These are phyloP conservation scores for Metschnikowia peoriensis DNA, from an alignment of 805 yeast species.

Conservation along the genomic window DNA sequence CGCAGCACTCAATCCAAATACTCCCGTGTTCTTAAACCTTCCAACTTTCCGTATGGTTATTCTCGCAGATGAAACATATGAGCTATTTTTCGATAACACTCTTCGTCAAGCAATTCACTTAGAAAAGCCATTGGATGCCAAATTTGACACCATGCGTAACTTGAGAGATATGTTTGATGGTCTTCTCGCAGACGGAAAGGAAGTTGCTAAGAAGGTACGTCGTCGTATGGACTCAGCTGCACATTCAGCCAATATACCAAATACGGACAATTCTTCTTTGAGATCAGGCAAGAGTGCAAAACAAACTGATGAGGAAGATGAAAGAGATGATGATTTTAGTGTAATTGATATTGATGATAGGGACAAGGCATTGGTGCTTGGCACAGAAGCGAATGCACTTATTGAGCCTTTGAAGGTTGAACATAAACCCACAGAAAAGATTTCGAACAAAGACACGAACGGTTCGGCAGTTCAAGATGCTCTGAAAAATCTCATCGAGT, in stretches of 20 bases:
- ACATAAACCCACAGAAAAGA: too few species aligned
- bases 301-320: slow-evolving; percentile 35
- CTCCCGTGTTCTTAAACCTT: slow-evolving; percentile 69
- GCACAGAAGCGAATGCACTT: slow-evolving; percentile 47
- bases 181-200: slow-evolving; percentile 84
- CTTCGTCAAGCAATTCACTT: slow-evolving; percentile 68
- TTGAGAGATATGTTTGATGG: slow-evolving; percentile 89
- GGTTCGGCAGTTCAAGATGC: slow-evolving; percentile 6
- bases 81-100: slow-evolving; percentile 72
- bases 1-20: slow-evolving; percentile 77
- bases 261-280: slow-evolving; percentile 21
- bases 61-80: slow-evolving; percentile 91
- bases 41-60: slow-evolving; percentile 95
- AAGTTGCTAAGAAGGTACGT: slow-evolving; percentile 87
- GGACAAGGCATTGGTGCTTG: slow-evolving; percentile 49
- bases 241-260: slow-evolving; percentile 19
- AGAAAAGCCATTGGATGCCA: slow-evolving; percentile 49
- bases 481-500: slow-evolving; percentile 41
- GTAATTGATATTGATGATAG: slow-evolving; percentile 38
- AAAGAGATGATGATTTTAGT: slow-evolving; percentile 46
- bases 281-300: slow-evolving; percentile 14
- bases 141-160: slow-evolving; percentile 51
- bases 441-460: slow-evolving; percentile 17
- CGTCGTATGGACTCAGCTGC: slow-evolving; percentile 80
- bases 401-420: slow-evolving; percentile 21